Percentiles rank a stretch among this genome's conserved stretches.
phyloP scores from a whole-genome alignment of 345 rosid genomes.

The Draba incana region DNA sequence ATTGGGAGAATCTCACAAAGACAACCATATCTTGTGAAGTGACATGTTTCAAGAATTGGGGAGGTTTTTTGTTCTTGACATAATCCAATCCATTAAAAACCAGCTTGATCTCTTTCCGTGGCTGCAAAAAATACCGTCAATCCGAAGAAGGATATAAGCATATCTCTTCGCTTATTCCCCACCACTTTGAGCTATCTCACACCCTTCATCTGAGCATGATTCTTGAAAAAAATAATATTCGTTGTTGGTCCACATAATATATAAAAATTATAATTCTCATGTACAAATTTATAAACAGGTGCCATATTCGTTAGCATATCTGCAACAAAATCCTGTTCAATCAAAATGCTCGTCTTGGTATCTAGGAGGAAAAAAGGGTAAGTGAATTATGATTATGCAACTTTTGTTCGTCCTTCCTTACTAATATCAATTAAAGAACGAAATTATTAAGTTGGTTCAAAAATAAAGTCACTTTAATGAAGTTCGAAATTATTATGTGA shows the following conservation, averaged over 20 bases:
- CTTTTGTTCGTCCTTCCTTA: slow-evolving; percentile 21
- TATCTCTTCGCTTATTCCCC: slow-evolving; percentile 39
- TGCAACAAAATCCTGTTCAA: slow-evolving; percentile 34
- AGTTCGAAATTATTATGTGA: slow-evolving; percentile 17
- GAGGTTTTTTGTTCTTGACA: neutral
- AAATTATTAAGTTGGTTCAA: slow-evolving; percentile 12
- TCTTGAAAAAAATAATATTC: slow-evolving; percentile 34
- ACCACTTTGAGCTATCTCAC: slow-evolving; percentile 33
- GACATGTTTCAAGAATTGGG: slow-evolving; percentile 36
- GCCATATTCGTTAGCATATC: slow-evolving; percentile 36
- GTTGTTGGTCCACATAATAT: slow-evolving; percentile 32
- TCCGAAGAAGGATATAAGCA: slow-evolving; percentile 37
- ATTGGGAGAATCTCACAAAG: slow-evolving; percentile 34
- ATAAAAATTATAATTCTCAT: slow-evolving; percentile 22
- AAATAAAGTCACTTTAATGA: slow-evolving; percentile 34
- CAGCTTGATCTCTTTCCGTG: slow-evolving; percentile 17
- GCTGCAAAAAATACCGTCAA: slow-evolving; percentile 28
- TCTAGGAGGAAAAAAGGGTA: slow-evolving; percentile 35
- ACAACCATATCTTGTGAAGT: slow-evolving; percentile 38
- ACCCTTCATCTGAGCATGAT: slow-evolving; percentile 37
- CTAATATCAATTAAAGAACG: neutral
- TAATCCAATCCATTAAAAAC: slow-evolving; percentile 17
- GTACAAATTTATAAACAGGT: slow-evolving; percentile 25
- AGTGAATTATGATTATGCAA: slow-evolving; percentile 23
- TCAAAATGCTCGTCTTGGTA: slow-evolving; percentile 39